Evolutionary conservation across 2,329 filamentous ascomycete species (phyloP).

Genomic region (Sporothrix pallida): DNA sequence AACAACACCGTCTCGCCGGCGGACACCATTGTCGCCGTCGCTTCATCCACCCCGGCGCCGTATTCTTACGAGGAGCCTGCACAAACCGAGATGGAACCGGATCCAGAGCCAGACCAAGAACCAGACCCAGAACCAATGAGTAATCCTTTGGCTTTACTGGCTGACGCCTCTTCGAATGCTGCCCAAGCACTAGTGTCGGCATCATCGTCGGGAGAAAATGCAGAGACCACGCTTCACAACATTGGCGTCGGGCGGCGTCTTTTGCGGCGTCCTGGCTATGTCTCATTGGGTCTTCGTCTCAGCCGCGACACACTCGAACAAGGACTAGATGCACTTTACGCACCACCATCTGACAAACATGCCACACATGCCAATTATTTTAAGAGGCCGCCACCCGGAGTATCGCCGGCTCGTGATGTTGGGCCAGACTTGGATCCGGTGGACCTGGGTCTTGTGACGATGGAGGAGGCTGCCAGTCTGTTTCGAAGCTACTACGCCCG

Average conservation of each 20-base stretch:
- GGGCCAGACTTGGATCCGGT: slow-evolving; percentile 11
- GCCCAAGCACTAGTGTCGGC: background rate
- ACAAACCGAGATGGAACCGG: background rate
- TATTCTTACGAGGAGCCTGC: background rate
- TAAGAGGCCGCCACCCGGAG: background rate
- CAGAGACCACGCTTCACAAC: background rate
- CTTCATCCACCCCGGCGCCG: background rate
- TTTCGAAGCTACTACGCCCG: background rate
- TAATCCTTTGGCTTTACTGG: slow-evolving; percentile 1
- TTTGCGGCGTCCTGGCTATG: background rate
- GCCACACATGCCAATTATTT: slow-evolving; percentile 9
- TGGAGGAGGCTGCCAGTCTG: slow-evolving; percentile 4
- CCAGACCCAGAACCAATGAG: slow-evolving; percentile 12
- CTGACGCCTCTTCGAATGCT: background rate
- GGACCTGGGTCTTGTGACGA: slow-evolving; percentile 2
- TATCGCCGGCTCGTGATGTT: background rate
- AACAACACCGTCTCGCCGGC: background rate
- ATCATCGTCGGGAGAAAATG: background rate
- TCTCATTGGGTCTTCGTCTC: slow-evolving; percentile 3
- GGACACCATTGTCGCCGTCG: background rate
- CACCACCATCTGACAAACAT: background rate
- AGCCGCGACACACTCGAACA: slow-evolving; percentile 15
- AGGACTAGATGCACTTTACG: background rate
- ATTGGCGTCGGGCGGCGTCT: background rate
- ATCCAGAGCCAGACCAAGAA: background rate